These are phyloP conservation scores for Leccinum incarnatum DNA, from an alignment of 768 basidiomycete species.

Conservation along the genomic window DNA sequence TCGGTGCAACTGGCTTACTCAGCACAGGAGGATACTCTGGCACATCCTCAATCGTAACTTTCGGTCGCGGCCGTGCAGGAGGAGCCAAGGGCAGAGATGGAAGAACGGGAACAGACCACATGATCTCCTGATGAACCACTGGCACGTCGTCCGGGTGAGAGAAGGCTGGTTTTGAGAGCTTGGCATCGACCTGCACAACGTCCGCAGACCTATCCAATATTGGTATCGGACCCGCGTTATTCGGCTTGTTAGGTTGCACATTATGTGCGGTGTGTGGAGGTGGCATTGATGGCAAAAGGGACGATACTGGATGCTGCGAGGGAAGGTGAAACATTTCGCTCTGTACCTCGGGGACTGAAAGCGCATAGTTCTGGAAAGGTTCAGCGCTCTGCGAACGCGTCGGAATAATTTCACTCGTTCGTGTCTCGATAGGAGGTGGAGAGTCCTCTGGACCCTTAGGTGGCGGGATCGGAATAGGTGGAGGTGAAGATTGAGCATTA, in stretches of 20 bases:
- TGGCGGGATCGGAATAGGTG: constrained; percentile 30
- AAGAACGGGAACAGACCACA: constrained; percentile 3
- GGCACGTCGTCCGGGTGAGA: constrained; percentile 8
- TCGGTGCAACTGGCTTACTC: constrained; percentile 9
- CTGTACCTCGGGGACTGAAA: constrained; percentile 14
- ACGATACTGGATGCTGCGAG: background rate
- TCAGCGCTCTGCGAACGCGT: constrained; percentile 15
- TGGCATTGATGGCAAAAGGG: background rate
- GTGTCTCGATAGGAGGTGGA: constrained; percentile 21
- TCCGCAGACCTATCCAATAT: background rate
- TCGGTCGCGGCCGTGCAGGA: constrained; percentile 19
- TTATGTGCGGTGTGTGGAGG: constrained; percentile 3
- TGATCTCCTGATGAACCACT: constrained; percentile 12
- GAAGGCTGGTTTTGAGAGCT: constrained; percentile 1
- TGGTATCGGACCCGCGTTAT: background rate
- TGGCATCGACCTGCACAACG: constrained; percentile 5
- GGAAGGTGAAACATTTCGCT: constrained; percentile 28
- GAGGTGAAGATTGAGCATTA: constrained; percentile 25
- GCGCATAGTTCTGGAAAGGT: background rate
- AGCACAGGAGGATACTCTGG: constrained; percentile 21
- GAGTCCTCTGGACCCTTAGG: constrained; percentile 25
- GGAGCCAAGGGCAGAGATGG: constrained; percentile 11
- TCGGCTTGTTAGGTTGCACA: constrained; percentile 7
- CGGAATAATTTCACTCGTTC: constrained; percentile 26
- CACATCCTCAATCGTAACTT: constrained; percentile 30